Conservation (phyloP, 1,284 basidiomycete genomes). For the Rhodotorula glutinis region DNA sequence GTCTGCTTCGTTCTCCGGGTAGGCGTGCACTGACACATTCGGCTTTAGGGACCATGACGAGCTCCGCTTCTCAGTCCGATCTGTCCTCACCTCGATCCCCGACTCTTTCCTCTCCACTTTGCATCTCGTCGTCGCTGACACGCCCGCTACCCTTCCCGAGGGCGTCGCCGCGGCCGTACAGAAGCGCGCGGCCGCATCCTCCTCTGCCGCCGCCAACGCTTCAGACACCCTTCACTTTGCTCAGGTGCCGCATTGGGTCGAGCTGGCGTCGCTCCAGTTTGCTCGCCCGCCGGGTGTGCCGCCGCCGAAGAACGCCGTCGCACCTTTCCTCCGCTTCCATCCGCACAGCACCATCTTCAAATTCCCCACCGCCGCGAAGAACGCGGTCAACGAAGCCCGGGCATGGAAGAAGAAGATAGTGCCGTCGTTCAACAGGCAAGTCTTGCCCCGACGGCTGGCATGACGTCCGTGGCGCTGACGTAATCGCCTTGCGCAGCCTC, state of each 20-base stretch:
- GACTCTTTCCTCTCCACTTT: slow-evolving; percentile 4
- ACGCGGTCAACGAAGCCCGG: background rate
- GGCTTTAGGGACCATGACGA: slow-evolving; percentile 37
- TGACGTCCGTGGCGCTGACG: fast-evolving
- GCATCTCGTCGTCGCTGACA: slow-evolving; percentile 34
- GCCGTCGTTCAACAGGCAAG: slow-evolving; percentile 34
- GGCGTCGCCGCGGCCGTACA: background rate
- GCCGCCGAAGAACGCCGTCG: background rate
- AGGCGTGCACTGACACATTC: too few species aligned
- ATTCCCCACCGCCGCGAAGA: background rate
- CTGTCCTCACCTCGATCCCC: slow-evolving; percentile 15
- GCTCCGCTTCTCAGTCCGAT: slow-evolving; percentile 37
- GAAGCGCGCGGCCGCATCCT: background rate
- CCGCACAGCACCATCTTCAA: slow-evolving; percentile 34
- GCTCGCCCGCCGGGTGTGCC: background rate
- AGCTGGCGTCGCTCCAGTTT: slow-evolving; percentile 8
- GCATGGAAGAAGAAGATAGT: slow-evolving; percentile 25
- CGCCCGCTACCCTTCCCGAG: slow-evolving; percentile 1
- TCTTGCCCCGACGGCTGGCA: too few species aligned
- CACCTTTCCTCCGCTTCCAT: slow-evolving; percentile 18
- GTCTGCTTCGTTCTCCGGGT: too few species aligned
- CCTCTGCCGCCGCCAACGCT: background rate
- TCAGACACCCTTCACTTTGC: background rate
- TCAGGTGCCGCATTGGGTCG: slow-evolving; percentile 31
- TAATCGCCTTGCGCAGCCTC: slow-evolving; percentile 16